Evolutionary conservation across 495 filamentous ascomycete genomes (phyloP).

Genomic region (Penicillium alfredii): DNA sequence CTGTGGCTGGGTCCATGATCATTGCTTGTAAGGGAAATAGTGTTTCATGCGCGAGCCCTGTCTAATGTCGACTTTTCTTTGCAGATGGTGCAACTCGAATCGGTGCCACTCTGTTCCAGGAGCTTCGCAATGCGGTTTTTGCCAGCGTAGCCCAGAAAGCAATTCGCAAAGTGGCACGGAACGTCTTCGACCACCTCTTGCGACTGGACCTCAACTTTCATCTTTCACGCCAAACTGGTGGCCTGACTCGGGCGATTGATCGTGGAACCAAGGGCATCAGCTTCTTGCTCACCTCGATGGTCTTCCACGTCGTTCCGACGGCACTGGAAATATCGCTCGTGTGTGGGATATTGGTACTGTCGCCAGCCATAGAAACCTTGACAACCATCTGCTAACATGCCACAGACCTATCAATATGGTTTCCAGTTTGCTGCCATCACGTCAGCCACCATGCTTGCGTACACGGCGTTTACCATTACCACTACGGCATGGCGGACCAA

Average conservation of each 20-base stretch:
- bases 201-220: conserved; percentile 91
- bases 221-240: conserved; percentile 87
- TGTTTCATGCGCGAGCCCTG: not conserved
- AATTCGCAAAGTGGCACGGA: conserved; percentile 81
- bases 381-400: conserved; percentile 9
- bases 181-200: conserved; percentile 87
- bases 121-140: conserved; percentile 91
- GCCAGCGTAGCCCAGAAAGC: conserved; percentile 96
- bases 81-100: conserved; percentile 82
- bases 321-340: conserved; percentile 92
- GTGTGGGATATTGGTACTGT: conserved; percentile 70
- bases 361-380: not conserved
- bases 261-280: conserved; percentile 97
- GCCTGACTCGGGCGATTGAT: conserved; percentile 89
- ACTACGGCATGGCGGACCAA: conserved; percentile 97
- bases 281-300: conserved; percentile 94
- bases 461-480: conserved; percentile 88
- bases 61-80: conserved; percentile 8
- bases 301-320: conserved; percentile 94
- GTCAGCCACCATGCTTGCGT: conserved; percentile 82
- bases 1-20: conserved; percentile 86
- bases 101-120: conserved; percentile 79
- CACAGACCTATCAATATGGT: conserved; percentile 89
- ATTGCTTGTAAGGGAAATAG: conserved; percentile 57
- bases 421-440: conserved; percentile 88